These are phyloP conservation scores for Ophiostoma sp. DNA, from an alignment of 2,329 filamentous ascomycete species.

Conservation along the genomic window DNA sequence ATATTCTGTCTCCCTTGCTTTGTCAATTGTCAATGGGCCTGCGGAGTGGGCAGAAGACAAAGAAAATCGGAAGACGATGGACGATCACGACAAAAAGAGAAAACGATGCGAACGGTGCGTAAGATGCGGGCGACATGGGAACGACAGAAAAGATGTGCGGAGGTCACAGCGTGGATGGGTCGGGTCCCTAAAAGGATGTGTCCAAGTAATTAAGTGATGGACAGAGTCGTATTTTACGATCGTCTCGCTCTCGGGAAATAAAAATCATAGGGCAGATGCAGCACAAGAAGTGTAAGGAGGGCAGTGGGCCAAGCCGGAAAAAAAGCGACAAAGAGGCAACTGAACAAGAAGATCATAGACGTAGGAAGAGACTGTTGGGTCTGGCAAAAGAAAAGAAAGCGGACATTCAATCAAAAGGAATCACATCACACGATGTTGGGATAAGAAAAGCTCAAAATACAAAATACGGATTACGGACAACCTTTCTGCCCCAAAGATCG, in stretches of 20 bases:
- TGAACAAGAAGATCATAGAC: neutral
- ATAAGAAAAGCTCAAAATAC: neutral
- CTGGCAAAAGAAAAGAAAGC: neutral
- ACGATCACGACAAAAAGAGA: neutral
- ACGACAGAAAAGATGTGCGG: neutral
- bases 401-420: neutral
- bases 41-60: neutral
- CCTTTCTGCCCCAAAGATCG: neutral
- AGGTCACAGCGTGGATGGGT: neutral
- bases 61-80: neutral
- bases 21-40: neutral
- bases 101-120: neutral
- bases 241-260: neutral
- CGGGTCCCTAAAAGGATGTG: neutral
- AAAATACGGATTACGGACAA: neutral
- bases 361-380: neutral
- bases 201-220: neutral
- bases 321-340: neutral
- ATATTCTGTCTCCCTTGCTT: neutral
- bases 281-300: neutral
- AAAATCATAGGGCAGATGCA: neutral
- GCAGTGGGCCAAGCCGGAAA: neutral
- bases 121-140: neutral
- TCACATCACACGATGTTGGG: neutral
- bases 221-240: neutral